Conservation (phyloP, 2,329 filamentous ascomycete species). For the Colletotrichum aenigma region DNA sequence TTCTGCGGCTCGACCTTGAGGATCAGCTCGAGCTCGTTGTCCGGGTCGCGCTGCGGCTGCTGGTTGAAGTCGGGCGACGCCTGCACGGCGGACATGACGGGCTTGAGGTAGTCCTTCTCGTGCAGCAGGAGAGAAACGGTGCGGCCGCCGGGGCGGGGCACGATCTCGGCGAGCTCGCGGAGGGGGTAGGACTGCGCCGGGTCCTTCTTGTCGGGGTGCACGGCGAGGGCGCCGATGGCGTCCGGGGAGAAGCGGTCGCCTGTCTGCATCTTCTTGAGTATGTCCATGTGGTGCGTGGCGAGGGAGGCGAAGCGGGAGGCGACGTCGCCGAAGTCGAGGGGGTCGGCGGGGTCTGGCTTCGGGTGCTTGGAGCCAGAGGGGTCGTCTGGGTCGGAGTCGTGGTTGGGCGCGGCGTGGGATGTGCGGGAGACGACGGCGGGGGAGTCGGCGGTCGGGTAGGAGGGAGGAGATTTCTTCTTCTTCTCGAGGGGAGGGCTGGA, state of each 20-base stretch:
- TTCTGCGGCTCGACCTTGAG: conserved; percentile 58
- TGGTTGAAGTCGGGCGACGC: conserved; percentile 60
- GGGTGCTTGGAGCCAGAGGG: conserved; percentile 26
- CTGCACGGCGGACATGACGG: conserved; percentile 61
- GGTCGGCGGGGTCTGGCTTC: conserved; percentile 42
- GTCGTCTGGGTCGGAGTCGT: conserved; percentile 24
- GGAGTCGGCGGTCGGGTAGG: conserved; percentile 21
- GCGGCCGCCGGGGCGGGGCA: conserved; percentile 48
- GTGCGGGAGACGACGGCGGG: conserved; percentile 16
- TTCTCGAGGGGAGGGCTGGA: conserved; percentile 33
- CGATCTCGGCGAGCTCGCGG: conserved; percentile 59
- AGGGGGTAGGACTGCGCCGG: conserved; percentile 46
- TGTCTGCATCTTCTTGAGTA: conserved; percentile 44
- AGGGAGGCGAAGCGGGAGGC: conserved; percentile 44
- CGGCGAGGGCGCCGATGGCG: conserved; percentile 48
- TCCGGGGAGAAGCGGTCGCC: conserved; percentile 59
- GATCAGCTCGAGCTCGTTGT: conserved; percentile 64
- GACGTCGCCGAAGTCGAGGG: conserved; percentile 54
- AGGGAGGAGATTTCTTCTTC: conserved; percentile 37
- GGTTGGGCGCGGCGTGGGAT: conserved; percentile 22
- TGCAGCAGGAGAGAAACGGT: conserved; percentile 46
- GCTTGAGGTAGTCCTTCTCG: conserved; percentile 51
- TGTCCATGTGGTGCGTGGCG: conserved; percentile 44
- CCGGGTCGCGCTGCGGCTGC: conserved; percentile 61
- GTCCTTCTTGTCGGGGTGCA: conserved; percentile 35